These are phyloP conservation scores for Wallacemonas rigidus DNA, from an alignment of 208 protist genomes.

Conservation along the genomic window DNA sequence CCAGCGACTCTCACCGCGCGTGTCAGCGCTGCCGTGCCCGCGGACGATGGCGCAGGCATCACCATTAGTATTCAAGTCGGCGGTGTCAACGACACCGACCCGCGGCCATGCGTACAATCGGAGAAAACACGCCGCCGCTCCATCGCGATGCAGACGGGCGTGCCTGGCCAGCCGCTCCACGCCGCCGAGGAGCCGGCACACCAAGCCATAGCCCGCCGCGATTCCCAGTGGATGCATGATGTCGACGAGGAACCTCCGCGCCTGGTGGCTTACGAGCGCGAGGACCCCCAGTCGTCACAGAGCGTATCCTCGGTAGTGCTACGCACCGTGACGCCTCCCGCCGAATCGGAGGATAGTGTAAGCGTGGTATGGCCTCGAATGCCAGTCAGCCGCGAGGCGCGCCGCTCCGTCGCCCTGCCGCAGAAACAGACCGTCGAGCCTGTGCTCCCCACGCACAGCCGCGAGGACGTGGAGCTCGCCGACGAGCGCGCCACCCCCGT, in stretches of 20 bases:
- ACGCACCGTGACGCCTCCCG: too few species aligned
- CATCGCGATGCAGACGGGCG: background rate
- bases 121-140: background rate
- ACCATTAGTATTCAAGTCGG: background rate
- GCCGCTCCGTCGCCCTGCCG: conserved; percentile 18
- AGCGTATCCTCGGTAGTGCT: too few species aligned
- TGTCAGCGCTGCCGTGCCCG: background rate
- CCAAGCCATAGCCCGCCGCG: too few species aligned
- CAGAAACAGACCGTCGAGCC: background rate
- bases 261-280: too few species aligned
- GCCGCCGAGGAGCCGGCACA: background rate
- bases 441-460: conserved; percentile 3
- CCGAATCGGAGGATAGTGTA: background rate
- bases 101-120: background rate
- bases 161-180: background rate
- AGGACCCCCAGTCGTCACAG: too few species aligned
- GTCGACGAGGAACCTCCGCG: too few species aligned
- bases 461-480: background rate
- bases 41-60: background rate
- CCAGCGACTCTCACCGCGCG: too few species aligned
- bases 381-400: background rate
- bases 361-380: background rate
- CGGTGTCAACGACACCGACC: too few species aligned
- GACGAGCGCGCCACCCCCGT: background rate
- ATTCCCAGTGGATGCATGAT: too few species aligned